These are phyloP conservation scores for Neurospora sp. DNA, from an alignment of 495 filamentous ascomycete species.

Conservation along the genomic window DNA sequence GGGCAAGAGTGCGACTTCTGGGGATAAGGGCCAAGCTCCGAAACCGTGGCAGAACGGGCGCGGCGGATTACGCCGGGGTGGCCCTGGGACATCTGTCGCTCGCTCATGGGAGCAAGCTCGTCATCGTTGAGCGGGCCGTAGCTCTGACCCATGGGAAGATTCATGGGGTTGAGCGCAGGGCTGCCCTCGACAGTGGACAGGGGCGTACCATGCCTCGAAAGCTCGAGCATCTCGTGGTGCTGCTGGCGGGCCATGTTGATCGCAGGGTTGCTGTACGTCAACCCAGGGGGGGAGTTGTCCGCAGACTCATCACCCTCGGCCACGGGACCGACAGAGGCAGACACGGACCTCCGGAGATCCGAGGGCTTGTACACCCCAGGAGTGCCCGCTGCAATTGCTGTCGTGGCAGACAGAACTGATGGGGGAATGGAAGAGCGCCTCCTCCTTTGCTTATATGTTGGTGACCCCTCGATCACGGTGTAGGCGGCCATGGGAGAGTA, in stretches of 20 bases:
- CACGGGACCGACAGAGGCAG: constrained; percentile 76
- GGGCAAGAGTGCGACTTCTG: constrained; percentile 97
- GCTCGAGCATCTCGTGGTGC: constrained; percentile 67
- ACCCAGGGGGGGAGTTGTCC: constrained; percentile 58
- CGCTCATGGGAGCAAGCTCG: constrained; percentile 51
- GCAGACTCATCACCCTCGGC: constrained; percentile 63
- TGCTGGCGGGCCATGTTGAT: constrained; percentile 48
- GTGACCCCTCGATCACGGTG: constrained; percentile 93
- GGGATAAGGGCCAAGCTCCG: constrained; percentile 93
- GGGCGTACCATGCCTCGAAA: constrained; percentile 84
- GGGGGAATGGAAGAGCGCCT: constrained; percentile 86
- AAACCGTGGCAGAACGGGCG: constrained; percentile 89
- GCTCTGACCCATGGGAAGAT: constrained; percentile 54
- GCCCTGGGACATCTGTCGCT: constrained; percentile 51
- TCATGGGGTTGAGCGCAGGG: constrained; percentile 58
- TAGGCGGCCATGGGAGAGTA: constrained; percentile 43
- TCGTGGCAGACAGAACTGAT: constrained; percentile 52
- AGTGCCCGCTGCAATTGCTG: constrained; percentile 44
- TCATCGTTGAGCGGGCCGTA: constrained; percentile 54
- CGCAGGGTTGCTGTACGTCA: constrained; percentile 54
- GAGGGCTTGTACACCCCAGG: constrained; percentile 60
- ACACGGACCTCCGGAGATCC: constrained; percentile 84
- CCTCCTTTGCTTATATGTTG: constrained; percentile 94
- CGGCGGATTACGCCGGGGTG: constrained; percentile 67
- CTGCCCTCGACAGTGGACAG: constrained; percentile 69